A percentile compares a stretch with the other conserved stretches of the same genome.
Evolutionary conservation across 805 yeast species (phyloP).

Genomic region (Candida anglica): DNA sequence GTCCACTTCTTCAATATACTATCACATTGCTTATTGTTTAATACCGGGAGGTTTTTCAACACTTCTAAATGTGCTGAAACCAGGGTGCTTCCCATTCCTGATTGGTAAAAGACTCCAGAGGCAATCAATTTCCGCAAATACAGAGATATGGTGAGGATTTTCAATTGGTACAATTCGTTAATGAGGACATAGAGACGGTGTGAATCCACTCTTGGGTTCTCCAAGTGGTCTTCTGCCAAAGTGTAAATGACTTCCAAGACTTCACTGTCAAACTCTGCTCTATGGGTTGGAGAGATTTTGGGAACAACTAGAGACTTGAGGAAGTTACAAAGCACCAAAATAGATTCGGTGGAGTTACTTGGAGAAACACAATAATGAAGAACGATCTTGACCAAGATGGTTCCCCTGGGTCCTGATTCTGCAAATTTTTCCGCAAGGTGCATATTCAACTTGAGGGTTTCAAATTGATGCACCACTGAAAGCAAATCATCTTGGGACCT

Average conservation of each 20-base stretch:
- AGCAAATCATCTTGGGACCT: background rate
- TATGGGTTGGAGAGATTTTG: constrained; percentile 14
- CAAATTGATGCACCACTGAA: constrained; percentile 20
- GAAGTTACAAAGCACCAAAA: constrained; percentile 39
- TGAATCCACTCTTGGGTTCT: constrained; percentile 9
- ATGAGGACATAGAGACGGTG: constrained; percentile 43
- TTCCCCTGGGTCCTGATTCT: constrained; percentile 11
- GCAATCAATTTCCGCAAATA: constrained; percentile 81
- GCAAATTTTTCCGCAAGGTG: constrained; percentile 25
- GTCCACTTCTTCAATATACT: constrained; percentile 51
- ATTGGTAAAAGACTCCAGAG: constrained; percentile 72
- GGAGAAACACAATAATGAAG: constrained; percentile 39
- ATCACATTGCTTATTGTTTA: constrained; percentile 52
- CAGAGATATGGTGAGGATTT: constrained; percentile 53
- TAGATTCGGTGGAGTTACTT: constrained; percentile 29
- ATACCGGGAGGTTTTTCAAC: constrained; percentile 54
- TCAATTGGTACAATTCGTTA: constrained; percentile 46
- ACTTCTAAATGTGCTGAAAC: constrained; percentile 48
- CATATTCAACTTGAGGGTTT: constrained; percentile 24
- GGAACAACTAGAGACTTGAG: constrained; percentile 37
- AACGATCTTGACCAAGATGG: constrained; percentile 19
- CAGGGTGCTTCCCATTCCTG: constrained; percentile 25
- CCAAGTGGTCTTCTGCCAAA: constrained; percentile 19
- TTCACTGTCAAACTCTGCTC: constrained; percentile 43
- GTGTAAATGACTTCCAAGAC: constrained; percentile 36